phyloP scores from a whole-genome alignment of 2,329 filamentous ascomycete species.

The Curvularia sp. region DNA sequence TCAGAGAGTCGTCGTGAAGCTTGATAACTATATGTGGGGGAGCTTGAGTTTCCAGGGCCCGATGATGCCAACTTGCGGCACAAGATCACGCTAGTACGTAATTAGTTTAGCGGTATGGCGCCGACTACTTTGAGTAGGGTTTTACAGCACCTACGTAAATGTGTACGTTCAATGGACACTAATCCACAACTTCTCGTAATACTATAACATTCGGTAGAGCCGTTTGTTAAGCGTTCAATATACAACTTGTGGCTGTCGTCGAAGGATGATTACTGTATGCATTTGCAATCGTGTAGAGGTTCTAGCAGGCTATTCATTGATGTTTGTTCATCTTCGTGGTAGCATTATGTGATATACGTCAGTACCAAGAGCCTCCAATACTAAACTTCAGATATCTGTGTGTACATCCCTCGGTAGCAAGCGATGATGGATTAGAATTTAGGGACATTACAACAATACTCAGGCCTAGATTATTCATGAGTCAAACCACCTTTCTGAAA shows the following conservation, averaged over 20 bases:
- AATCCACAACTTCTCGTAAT: neutral
- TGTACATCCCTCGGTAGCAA: no score
- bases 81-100: constrained; percentile 21
- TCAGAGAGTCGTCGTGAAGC: constrained; percentile 14
- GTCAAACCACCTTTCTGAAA: no score
- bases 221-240: neutral
- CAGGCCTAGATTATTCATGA: no score
- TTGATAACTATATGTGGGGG: constrained; percentile 11
- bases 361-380: no score
- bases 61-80: constrained; percentile 43
- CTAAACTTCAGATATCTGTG: no score
- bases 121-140: neutral
- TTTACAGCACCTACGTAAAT: neutral
- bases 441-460: no score
- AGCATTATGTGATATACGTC: no score
- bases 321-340: neutral
- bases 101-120: neutral
- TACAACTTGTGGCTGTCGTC: neutral
- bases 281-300: neutral
- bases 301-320: neutral
- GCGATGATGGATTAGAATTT: no score
- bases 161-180: neutral
- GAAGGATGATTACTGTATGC: neutral
- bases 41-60: constrained; percentile 21
- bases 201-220: neutral